These are phyloP conservation scores for Fusarium sp. DNA, from an alignment of 2,329 filamentous ascomycete genomes.

Conservation along the genomic window DNA sequence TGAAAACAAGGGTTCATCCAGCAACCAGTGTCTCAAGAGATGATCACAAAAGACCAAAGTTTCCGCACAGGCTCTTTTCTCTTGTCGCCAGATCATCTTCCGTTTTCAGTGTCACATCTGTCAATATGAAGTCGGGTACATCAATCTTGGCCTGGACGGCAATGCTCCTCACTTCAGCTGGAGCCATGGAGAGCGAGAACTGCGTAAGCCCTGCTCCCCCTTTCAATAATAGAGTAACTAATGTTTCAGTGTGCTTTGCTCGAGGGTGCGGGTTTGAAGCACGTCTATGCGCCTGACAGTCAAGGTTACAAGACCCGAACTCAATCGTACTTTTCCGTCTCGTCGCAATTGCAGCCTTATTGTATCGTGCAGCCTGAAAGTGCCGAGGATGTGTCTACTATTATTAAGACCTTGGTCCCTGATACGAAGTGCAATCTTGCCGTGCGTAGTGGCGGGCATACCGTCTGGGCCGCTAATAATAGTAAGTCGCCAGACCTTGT, in stretches of 20 bases:
- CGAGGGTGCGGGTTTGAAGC: conserved; percentile 22
- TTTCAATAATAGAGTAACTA: not conserved
- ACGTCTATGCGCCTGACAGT: conserved; percentile 24
- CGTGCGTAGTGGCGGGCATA: conserved; percentile 16
- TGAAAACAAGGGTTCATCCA: not conserved
- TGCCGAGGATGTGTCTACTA: conserved; percentile 40
- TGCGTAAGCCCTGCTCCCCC: conserved; percentile 7
- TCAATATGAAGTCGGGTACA: conserved; percentile 11
- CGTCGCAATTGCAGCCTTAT: conserved; percentile 35
- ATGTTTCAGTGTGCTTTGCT: conserved; percentile 23
- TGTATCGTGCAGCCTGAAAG: conserved; percentile 45
- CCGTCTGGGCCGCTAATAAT: conserved; percentile 23
- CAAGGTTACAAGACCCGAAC: conserved; percentile 32
- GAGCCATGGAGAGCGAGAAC: not conserved
- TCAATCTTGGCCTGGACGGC: conserved; percentile 17
- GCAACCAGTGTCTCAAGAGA: not conserved
- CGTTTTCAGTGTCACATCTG: not conserved
- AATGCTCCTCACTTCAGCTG: not conserved
- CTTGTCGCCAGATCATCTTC: conserved; percentile 3
- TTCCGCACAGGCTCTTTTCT: conserved; percentile 16
- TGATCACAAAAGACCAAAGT: conserved; percentile 15
- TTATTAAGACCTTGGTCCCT: conserved; percentile 4
- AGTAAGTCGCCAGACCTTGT: not conserved
- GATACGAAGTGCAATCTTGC: conserved; percentile 14
- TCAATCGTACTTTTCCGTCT: conserved; percentile 43